Evolutionary conservation across 1,139 yeast genomes (phyloP).

Genomic region (Kodamaea sp.): DNA sequence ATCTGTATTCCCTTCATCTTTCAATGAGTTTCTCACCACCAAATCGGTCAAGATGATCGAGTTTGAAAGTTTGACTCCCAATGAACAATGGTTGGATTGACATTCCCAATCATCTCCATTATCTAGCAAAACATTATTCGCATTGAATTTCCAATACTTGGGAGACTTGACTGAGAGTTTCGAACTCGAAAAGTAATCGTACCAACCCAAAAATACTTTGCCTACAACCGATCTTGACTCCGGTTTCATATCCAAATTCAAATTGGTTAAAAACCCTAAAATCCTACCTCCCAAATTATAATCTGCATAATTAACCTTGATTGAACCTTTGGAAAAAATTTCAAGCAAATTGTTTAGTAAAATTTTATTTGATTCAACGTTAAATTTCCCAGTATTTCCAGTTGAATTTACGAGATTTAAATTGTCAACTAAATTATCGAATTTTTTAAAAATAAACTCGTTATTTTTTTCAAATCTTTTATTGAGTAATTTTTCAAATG

Average conservation of each 20-base stretch:
- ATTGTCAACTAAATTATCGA: slow-evolving; percentile 29
- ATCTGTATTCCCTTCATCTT: slow-evolving; percentile 8
- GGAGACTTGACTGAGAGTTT: slow-evolving; percentile 20
- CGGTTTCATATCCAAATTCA: slow-evolving; percentile 5
- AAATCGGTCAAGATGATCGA: slow-evolving; percentile 38
- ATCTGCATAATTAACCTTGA: slow-evolving; percentile 42
- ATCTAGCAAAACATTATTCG: slow-evolving; percentile 38
- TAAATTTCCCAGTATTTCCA: slow-evolving; percentile 2
- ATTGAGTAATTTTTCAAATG: slow-evolving; percentile 21
- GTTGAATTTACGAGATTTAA: slow-evolving; percentile 10
- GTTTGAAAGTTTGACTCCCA: slow-evolving; percentile 35
- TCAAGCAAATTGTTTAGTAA: slow-evolving; percentile 25
- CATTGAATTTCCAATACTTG: slow-evolving; percentile 32
- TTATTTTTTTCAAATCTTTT: slow-evolving; percentile 25
- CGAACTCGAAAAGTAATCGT: slow-evolving; percentile 27
- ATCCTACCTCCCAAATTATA: slow-evolving; percentile 39
- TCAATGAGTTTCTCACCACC: slow-evolving; percentile 21
- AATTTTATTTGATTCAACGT: slow-evolving; percentile 11
- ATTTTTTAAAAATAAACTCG: slow-evolving; percentile 20
- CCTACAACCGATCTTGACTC: slow-evolving; percentile 19
- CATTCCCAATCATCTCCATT: slow-evolving; percentile 37
- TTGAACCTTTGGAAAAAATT: slow-evolving; percentile 32
- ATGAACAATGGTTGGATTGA: slow-evolving; percentile 24
- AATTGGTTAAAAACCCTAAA: slow-evolving; percentile 37
- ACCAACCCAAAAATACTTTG: slow-evolving; percentile 40